Evolutionary conservation across 2,329 filamentous ascomycete species (phyloP), one percentile per base, ranked within the genome.

Genomic region (Alternaria brassicicola): DNA sequence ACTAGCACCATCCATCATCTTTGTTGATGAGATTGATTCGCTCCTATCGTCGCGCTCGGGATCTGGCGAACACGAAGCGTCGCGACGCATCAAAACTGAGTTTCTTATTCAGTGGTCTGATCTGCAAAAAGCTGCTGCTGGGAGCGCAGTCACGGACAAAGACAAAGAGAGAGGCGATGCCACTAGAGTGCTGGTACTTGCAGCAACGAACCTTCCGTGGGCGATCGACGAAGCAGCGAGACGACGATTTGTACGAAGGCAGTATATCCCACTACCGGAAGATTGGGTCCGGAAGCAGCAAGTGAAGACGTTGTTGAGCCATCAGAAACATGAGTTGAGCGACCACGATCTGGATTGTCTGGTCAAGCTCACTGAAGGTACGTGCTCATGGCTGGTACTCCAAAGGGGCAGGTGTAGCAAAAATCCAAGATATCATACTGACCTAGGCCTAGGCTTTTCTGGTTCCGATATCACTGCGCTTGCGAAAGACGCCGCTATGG

Each of bases 91-190:
- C 73, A 99, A 99, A 79, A 99, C 95, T 0, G 95, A 99, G 73
- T 99, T 99, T 69, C 81, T 99, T 28, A 97, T 99, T 26, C 93
- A 97, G 72, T 99, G 95, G 95, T 95, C 91, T 57, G 93, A 97
- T 73, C 80, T 99, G 2, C 93, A 96, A 71, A 88, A 92, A 63
- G 95, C 95, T 3, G 95, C 95, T 6, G 94, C 93, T 4, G 94
- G 94, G 0, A 85, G 91, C 35, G 92, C 96, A 72, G 82, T 86
- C 46, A 84, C 77, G 13, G 84, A 86, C 13, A 88, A 84, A 57
- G 87, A 90, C 33, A 90, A 86, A 65, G 86, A 89, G 59, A 83
- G 84, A 53, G 92, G 92, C 0, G 94, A 98, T 77, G 87, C 93
- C 4, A 95, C 89, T 63, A 85, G 94, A 51, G 95, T 99, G 1